These are phyloP conservation scores for Russula emetica DNA, from an alignment of 768 basidiomycete genomes.

Conservation along the genomic window DNA sequence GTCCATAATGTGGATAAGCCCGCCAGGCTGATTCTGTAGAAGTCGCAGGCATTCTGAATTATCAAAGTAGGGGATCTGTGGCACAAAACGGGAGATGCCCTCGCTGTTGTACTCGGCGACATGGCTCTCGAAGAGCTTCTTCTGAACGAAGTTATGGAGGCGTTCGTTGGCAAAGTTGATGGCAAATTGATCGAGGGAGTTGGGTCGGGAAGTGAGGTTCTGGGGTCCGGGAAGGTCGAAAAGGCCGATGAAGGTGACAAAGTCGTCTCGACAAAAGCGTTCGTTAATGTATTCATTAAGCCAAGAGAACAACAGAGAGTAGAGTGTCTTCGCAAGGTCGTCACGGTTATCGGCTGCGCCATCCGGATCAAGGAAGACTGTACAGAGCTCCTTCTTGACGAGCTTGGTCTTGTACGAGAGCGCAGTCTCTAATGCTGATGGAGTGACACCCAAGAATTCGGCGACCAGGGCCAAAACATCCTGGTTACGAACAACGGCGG, in stretches of 20 bases:
- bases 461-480: conserved; percentile 81
- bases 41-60: conserved; percentile 87
- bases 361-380: conserved; percentile 92
- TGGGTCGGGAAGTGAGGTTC: conserved; percentile 80
- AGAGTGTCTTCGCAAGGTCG: conserved; percentile 89
- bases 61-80: conserved; percentile 77
- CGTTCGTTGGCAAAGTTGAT: conserved; percentile 96
- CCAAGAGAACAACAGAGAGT: conserved; percentile 94
- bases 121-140: conserved; percentile 73
- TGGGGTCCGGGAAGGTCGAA: conserved; percentile 93
- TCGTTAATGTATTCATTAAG: conserved; percentile 95
- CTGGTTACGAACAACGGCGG: conserved; percentile 83
- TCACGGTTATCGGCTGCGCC: conserved; percentile 91
- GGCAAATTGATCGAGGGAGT: conserved; percentile 94
- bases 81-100: conserved; percentile 66
- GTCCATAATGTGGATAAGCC: conserved; percentile 95
- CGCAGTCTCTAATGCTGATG: conserved; percentile 66
- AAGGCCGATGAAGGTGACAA: conserved; percentile 84
- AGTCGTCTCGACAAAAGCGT: conserved; percentile 90
- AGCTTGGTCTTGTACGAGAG: conserved; percentile 90
- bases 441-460: conserved; percentile 83
- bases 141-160: conserved; percentile 77
- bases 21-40: conserved; percentile 81
- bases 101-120: conserved; percentile 81
- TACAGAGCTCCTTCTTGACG: conserved; percentile 95